Percentiles rank a stretch among this genome's conserved stretches.
phyloP scores from a whole-genome alignment of 2,329 filamentous ascomycete genomes.

The Ustilaginoidea virens region DNA sequence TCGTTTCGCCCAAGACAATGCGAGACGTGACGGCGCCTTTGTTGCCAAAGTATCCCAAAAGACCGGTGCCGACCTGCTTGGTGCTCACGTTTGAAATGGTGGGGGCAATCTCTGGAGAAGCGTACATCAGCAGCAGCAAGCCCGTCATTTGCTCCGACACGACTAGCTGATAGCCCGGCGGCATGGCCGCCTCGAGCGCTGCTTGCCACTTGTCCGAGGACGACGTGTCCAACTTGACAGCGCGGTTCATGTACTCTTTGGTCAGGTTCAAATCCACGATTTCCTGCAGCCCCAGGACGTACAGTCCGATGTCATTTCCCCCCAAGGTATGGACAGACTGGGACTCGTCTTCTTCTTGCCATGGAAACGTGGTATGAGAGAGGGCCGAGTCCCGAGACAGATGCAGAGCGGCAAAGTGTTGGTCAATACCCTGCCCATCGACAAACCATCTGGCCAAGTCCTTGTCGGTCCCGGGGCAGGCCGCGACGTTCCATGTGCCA shows the following conservation, averaged over 20 bases:
- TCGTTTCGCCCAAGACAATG: constrained; percentile 78
- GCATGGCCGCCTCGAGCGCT: constrained; percentile 58
- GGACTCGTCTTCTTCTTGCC: constrained; percentile 18
- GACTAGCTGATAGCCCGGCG: constrained; percentile 60
- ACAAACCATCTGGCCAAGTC: constrained; percentile 86
- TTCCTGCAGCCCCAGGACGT: constrained; percentile 83
- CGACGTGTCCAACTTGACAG: constrained; percentile 54
- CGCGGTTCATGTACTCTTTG: constrained; percentile 55
- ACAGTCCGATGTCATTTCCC: constrained; percentile 65
- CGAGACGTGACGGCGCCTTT: constrained; percentile 73
- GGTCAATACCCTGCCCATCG: constrained; percentile 53
- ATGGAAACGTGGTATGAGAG: constrained; percentile 13
- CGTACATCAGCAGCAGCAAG: constrained; percentile 71
- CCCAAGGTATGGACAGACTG: constrained; percentile 31
- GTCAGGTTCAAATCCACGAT: constrained; percentile 74
- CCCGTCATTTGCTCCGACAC: constrained; percentile 78
- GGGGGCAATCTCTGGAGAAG: constrained; percentile 57
- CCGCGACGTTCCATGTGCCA: constrained; percentile 90
- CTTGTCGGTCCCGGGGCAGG: constrained; percentile 68
- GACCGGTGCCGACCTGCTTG: constrained; percentile 69
- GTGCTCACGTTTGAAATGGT: constrained; percentile 73
- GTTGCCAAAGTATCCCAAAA: constrained; percentile 90
- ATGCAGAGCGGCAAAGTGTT: constrained; percentile 41
- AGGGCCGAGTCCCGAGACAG: constrained; percentile 24
- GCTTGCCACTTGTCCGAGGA: constrained; percentile 67